Evolutionary conservation across 2,329 filamentous ascomycete species (phyloP).

Genomic region (Talaromyces islandicus): DNA sequence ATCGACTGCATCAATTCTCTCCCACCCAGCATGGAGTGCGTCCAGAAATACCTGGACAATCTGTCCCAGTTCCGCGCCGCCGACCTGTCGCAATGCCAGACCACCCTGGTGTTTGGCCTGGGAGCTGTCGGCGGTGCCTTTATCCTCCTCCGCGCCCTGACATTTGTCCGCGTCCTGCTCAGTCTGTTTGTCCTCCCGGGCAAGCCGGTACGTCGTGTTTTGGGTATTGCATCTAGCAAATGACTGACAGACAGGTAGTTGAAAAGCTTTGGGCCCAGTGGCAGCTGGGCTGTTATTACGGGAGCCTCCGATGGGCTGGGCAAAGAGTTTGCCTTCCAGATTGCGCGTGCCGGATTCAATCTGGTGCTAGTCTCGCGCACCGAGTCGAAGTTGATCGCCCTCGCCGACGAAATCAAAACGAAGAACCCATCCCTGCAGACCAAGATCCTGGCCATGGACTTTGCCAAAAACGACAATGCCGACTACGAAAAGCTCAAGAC

Average conservation of each 20-base stretch:
- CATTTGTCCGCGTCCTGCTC: conserved; percentile 56
- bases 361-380: conserved; percentile 92
- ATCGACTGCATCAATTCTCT: not conserved
- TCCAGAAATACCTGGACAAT: conserved; percentile 24
- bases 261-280: conserved; percentile 81
- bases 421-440: conserved; percentile 61
- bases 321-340: conserved; percentile 89
- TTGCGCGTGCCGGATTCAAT: conserved; percentile 90
- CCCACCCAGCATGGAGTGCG: conserved; percentile 24
- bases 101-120: conserved; percentile 29
- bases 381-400: conserved; percentile 75
- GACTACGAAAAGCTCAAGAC: conserved; percentile 72
- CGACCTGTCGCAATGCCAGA: conserved; percentile 30
- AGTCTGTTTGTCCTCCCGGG: conserved; percentile 62
- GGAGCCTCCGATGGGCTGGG: conserved; percentile 94
- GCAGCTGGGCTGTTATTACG: conserved; percentile 90
- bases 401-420: conserved; percentile 71
- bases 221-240: too few species aligned
- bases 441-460: conserved; percentile 87
- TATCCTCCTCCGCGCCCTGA: conserved; percentile 51
- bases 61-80: conserved; percentile 30
- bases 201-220: conserved; percentile 35
- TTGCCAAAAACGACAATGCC: conserved; percentile 66
- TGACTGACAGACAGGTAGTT: conserved; percentile 52
- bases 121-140: conserved; percentile 52